A percentile compares a stretch with the other conserved stretches of the same genome.
Evolutionary conservation across 208 protist genomes (phyloP).

Genomic region (Sergeia podlipaevii): DNA sequence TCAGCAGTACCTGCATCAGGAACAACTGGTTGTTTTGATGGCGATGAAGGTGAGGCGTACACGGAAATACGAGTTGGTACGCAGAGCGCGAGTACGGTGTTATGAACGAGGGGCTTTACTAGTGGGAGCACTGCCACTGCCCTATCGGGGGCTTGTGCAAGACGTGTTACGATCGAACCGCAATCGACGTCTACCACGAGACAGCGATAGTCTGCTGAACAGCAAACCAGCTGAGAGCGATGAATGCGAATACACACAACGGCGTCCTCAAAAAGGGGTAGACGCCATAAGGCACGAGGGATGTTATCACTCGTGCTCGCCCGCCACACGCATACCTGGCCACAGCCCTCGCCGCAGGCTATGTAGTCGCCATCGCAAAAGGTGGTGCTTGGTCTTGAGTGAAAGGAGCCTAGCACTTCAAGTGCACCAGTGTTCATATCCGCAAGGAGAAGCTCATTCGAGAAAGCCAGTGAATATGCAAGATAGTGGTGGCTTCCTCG

Average conservation of each 20-base stretch:
- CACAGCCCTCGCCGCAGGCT: slow-evolving; percentile 68
- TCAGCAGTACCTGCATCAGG: neutral
- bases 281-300: slow-evolving; percentile 34
- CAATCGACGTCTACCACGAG: slow-evolving; percentile 36
- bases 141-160: slow-evolving; percentile 27
- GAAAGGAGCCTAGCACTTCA: slow-evolving; percentile 38
- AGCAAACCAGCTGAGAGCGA: slow-evolving; percentile 49
- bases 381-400: slow-evolving; percentile 60
- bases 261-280: slow-evolving; percentile 41
- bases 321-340: slow-evolving; percentile 63
- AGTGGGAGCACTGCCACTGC: slow-evolving; percentile 30
- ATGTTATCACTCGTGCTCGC: slow-evolving; percentile 19
- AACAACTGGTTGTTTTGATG: too few relatives aligned
- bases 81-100: slow-evolving; percentile 23
- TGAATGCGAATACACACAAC: slow-evolving; percentile 40
- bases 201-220: slow-evolving; percentile 54
- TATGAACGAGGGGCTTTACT: slow-evolving; percentile 1
- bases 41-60: slow-evolving; percentile 10
- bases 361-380: slow-evolving; percentile 74
- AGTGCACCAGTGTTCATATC: slow-evolving; percentile 49
- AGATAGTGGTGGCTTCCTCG: slow-evolving; percentile 22
- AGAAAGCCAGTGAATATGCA: slow-evolving; percentile 74
- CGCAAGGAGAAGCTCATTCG: slow-evolving; percentile 81
- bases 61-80: slow-evolving; percentile 27
- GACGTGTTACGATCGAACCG: slow-evolving; percentile 30